Base-by-base conservation (phyloP, 495 filamentous ascomycete genomes). In the Jackrogersella minutella region DNA sequence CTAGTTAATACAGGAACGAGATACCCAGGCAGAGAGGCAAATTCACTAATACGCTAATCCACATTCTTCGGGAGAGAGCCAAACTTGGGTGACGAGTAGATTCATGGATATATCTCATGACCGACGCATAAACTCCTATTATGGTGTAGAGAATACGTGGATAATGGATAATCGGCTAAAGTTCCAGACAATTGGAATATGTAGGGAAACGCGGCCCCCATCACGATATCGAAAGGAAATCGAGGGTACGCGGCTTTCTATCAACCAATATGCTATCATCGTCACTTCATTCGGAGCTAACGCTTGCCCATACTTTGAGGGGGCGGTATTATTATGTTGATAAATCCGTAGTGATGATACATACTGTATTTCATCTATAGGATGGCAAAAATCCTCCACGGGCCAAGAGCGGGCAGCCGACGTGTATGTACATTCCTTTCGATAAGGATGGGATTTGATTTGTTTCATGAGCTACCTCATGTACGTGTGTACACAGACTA, bases 141-240 rank as follows among this genome's bases (percentile, higher is more conserved):
- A n/a, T 34, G 49, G 31, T 52, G 60, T 59, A 64, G 55, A 40
- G 59, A 64, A 22, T 46, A 31, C 33, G 56, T 39, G 60, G 50
- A 50, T 49, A 39, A 39, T 33, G 44, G 44, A 31, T 49, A 49
- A 30, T 31, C 54, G 33, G 50, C 36, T 44, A 62, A 51, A 16
- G 31, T 50, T 57, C 37, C 11, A 49, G 46, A 33, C 33, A 54
- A 17, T 36, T 21, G 7, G 26, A 13, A 17, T 9, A 26, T 31
- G 14, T 14, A 17, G 17, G 37, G n/a, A 52, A 43, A 46, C 40
- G 43, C 37, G 36, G 60, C 50, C 55, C 30, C 22, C 10, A 30
- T 46, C 41, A 46, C 41, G 41, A 46, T 46, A 46, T 14, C 8
- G 26, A 26, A 26, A 41, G 10, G 34, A 49, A 52, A 50, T 54